These are phyloP conservation scores for Kodamaea fukazawae DNA, from an alignment of 805 yeast genomes.

Conservation along the genomic window DNA sequence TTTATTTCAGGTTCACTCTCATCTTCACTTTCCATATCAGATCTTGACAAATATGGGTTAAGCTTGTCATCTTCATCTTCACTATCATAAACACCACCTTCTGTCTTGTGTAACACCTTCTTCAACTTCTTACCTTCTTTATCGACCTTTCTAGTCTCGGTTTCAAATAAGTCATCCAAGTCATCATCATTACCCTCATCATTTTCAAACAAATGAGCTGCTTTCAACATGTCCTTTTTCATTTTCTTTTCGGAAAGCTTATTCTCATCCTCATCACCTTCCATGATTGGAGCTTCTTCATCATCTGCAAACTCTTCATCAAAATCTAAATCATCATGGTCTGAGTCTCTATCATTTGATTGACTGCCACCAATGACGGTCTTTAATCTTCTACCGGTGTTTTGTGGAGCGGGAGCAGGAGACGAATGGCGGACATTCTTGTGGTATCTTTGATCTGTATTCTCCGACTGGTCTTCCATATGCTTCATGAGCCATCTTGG, in stretches of 20 bases:
- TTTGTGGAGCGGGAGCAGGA: slow-evolving; percentile 9
- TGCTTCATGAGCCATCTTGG: slow-evolving; percentile 97
- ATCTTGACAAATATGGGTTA: slow-evolving; percentile 69
- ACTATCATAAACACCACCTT: slow-evolving; percentile 84
- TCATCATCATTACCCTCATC: slow-evolving; percentile 58
- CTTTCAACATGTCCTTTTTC: slow-evolving; percentile 80
- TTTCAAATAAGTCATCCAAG: slow-evolving; percentile 68
- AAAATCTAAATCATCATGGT: slow-evolving; percentile 87
- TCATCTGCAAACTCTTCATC: slow-evolving; percentile 98
- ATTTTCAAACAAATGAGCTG: slow-evolving; percentile 65
- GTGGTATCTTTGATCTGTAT: slow-evolving; percentile 50
- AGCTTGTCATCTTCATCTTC: slow-evolving; percentile 65
- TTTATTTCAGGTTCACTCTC: slow-evolving; percentile 50
- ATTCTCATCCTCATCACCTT: slow-evolving; percentile 93
- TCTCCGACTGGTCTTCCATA: slow-evolving; percentile 56
- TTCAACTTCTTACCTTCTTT: slow-evolving; percentile 86
- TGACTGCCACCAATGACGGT: slow-evolving; percentile 43
- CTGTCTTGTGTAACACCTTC: slow-evolving; percentile 79
- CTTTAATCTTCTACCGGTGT: slow-evolving; percentile 25
- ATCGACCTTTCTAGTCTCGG: slow-evolving; percentile 68
- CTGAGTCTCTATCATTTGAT: slow-evolving; percentile 59
- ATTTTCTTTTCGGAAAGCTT: slow-evolving; percentile 82
- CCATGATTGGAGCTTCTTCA: slow-evolving; percentile 97
- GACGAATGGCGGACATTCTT: slow-evolving; percentile 9
- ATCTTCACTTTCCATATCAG: slow-evolving; percentile 59